Conservation (phyloP, 345 rosid species). For the Chamaenerion angustifolium region DNA sequence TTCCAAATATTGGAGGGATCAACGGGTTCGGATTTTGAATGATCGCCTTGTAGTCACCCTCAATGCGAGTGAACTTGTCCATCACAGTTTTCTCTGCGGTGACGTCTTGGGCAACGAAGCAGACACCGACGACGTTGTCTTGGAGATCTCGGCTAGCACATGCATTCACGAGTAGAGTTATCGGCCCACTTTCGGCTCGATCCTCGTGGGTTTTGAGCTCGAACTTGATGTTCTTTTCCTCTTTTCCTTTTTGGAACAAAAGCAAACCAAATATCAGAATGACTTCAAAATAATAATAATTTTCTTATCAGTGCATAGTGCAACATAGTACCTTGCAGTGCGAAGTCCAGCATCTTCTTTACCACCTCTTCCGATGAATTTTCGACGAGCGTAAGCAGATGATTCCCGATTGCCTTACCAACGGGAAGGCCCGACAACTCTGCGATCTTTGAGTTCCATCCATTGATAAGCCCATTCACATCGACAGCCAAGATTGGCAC, state of each 20-base stretch:
- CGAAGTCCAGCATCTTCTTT: conserved; percentile 50
- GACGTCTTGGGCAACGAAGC: conserved; percentile 93
- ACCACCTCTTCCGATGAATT: conserved; percentile 63
- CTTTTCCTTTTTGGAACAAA: conserved; percentile 44
- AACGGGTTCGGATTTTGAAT: conserved; percentile 89
- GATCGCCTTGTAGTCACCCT: conserved; percentile 94
- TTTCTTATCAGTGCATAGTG: too few relatives aligned
- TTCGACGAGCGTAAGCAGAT: conserved; percentile 67
- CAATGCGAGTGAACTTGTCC: conserved; percentile 94
- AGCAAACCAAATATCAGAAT: too few relatives aligned
- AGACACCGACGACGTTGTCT: conserved; percentile 80
- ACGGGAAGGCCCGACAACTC: conserved; percentile 78
- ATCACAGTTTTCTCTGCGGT: conserved; percentile 80
- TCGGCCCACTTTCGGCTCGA: conserved; percentile 41
- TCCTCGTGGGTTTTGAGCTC: conserved; percentile 77
- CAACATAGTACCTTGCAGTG: conserved; percentile 88
- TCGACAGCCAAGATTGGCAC: conserved; percentile 91
- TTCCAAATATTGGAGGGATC: conserved; percentile 87
- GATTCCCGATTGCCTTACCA: conserved; percentile 76
- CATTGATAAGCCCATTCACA: conserved; percentile 75
- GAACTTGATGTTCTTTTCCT: conserved; percentile 72
- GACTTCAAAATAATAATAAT: too few relatives aligned
- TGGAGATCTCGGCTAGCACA: conserved; percentile 81
- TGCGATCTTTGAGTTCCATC: conserved; percentile 92
- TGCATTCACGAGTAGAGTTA: conserved; percentile 81